Percentiles rank a stretch among this genome's conserved stretches.
phyloP scores from a whole-genome alignment of 768 basidiomycete genomes.

The Jaapia argillacea region DNA sequence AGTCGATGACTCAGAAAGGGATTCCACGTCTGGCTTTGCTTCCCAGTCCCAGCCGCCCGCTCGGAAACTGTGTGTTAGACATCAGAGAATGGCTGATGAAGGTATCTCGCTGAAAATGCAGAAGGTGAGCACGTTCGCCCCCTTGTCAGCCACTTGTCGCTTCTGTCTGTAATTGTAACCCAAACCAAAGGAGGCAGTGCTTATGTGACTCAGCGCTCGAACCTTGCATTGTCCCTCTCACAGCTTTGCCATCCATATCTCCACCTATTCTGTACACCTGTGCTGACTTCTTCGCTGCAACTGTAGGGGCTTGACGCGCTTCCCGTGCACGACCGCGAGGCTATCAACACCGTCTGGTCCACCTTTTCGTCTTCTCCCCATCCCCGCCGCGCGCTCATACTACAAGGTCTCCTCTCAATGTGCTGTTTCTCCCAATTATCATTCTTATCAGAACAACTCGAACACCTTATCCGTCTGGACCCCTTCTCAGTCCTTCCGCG shows the following conservation, averaged over 20 bases:
- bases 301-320: slow-evolving; percentile 90
- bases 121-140: slow-evolving; percentile 61
- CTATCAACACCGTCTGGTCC: slow-evolving; percentile 90
- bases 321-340: slow-evolving; percentile 74
- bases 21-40: no score
- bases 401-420: slow-evolving; percentile 96
- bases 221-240: not conserved
- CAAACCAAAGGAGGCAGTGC: no score
- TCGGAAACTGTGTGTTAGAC: slow-evolving; percentile 82
- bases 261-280: not conserved
- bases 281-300: slow-evolving; percentile 1
- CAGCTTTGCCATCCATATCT: not conserved
- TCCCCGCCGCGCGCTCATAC: slow-evolving; percentile 83
- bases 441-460: slow-evolving; percentile 85
- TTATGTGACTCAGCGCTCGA: no score
- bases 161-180: no score
- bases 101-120: slow-evolving; percentile 89
- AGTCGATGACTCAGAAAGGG: no score
- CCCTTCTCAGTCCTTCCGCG: slow-evolving; percentile 87
- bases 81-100: slow-evolving; percentile 95
- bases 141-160: no score
- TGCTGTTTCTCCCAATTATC: slow-evolving; percentile 98
- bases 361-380: slow-evolving; percentile 94
- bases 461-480: slow-evolving; percentile 90
- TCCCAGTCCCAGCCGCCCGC: slow-evolving; percentile 29